These are phyloP conservation scores for Vickermania spadyakhi DNA, from an alignment of 208 protist species.

Conservation along the genomic window DNA sequence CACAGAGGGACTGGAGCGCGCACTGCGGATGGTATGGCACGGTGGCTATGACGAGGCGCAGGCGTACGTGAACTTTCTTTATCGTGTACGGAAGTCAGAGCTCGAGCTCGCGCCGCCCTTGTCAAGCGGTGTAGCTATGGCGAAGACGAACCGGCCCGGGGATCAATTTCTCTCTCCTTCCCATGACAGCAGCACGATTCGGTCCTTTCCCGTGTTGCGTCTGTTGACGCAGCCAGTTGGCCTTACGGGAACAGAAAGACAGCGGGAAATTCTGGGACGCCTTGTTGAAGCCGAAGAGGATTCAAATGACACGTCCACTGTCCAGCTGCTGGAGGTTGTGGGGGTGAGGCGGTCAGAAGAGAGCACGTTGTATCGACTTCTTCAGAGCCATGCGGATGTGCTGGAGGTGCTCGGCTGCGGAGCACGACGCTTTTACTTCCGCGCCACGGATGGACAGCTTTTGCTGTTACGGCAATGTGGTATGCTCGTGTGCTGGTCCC, in stretches of 20 bases:
- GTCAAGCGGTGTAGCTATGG: not conserved
- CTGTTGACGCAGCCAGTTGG: too few species aligned
- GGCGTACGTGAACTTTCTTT: not conserved
- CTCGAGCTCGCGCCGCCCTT: not conserved
- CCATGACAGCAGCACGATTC: not conserved
- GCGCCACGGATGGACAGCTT: conserved; percentile 13
- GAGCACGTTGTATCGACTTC: conserved; percentile 42
- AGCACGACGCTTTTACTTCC: conserved; percentile 28
- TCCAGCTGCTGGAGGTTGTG: conserved; percentile 13
- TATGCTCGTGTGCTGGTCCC: conserved; percentile 24
- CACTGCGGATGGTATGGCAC: conserved; percentile 15
- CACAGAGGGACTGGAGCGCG: not conserved
- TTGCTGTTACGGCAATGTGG: conserved; percentile 35
- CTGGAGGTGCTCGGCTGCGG: conserved; percentile 40
- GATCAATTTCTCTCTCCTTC: not conserved
- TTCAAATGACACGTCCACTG: not conserved
- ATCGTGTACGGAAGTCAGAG: not conserved
- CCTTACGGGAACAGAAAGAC: too few species aligned
- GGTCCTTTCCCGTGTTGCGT: not conserved
- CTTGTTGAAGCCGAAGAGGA: not conserved
- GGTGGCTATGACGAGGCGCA: conserved; percentile 15
- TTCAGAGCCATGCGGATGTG: conserved; percentile 43
- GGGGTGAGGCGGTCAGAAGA: conserved; percentile 44
- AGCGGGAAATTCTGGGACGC: not conserved
- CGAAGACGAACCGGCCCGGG: not conserved